phyloP scores from a whole-genome alignment of 2,329 filamentous ascomycete species.

The Pyrenophora seminiperda region DNA sequence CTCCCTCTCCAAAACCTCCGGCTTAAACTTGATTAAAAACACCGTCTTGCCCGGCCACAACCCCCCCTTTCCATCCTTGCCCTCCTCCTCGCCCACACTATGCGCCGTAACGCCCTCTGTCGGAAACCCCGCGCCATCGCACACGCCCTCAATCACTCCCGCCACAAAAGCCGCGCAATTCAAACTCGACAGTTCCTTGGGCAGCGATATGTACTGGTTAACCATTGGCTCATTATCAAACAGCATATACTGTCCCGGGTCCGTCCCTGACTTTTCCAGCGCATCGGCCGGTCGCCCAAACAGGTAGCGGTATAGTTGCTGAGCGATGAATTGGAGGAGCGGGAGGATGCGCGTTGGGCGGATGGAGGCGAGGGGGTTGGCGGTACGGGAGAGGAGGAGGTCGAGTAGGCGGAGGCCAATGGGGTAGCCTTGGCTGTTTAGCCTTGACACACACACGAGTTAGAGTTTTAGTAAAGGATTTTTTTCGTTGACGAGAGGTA shows the following conservation, averaged over 20 bases:
- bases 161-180: constrained; percentile 97
- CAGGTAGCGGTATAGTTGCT: constrained; percentile 87
- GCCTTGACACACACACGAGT: too few species aligned
- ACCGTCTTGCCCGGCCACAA: constrained; percentile 98
- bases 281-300: constrained; percentile 90
- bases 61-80: constrained; percentile 54
- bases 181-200: constrained; percentile 92
- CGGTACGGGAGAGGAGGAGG: constrained; percentile 78
- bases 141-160: constrained; percentile 92
- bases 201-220: constrained; percentile 90
- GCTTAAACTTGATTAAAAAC: constrained; percentile 89
- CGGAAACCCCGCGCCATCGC: constrained; percentile 88
- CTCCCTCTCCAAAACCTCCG: constrained; percentile 91
- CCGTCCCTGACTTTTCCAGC: constrained; percentile 84
- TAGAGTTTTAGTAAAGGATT: too few species aligned
- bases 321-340: constrained; percentile 93
- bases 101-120: constrained; percentile 86
- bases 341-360: constrained; percentile 87
- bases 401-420: constrained; percentile 94
- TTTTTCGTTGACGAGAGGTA: too few species aligned
- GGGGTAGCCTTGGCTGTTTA: constrained; percentile 90
- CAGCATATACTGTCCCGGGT: constrained; percentile 97
- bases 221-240: constrained; percentile 97
- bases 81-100: constrained; percentile 60
- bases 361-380: constrained; percentile 52